Base-by-base conservation (phyloP, 345 rosid species). In the Geranium brycei region DNA sequence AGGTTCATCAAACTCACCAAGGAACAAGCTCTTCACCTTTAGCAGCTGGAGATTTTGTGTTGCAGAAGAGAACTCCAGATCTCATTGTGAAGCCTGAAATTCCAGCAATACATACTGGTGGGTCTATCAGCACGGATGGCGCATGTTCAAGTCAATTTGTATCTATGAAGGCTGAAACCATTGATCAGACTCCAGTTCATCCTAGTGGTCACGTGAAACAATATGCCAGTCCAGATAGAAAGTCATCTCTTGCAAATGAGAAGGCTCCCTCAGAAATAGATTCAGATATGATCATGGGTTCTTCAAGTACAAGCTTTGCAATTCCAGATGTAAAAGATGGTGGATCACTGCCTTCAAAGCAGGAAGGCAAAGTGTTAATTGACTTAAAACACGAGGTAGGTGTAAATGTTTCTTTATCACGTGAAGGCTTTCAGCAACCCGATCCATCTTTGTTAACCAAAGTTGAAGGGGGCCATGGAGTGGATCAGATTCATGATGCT, bases 61-160 rank as follows among this genome's bases (percentile, higher is more conserved):
- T 87, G 81, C 95, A 86, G 79, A 87, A 82, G 79, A 86, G 95
- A 76, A 74, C 57, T 35, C 60, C 82, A 15, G 62, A 63, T 47
- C 30, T 60, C 17, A 13, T 63, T 35, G 31, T 32, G 19, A 62
- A 55, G 17, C 64, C 80, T 60, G 77, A 79, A 28, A 68, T 68
- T 71, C 64, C 76, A 3, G 64, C 55, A 47, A 81, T 73, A 71
- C 56, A 8, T 62, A 62, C 90, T 79, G 72, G 75, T 65, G 77
- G 73, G 31, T 18, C 61, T 61, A 69, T 74, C 63, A 67, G 70
- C 73, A 47, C 15, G 63, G 83, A 77, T 65, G 58, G 59, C 68
- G 68, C 72, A 60, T 71, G 73, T 77, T 64, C 68, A 19, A 68
- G 72, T 68, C 72, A 76, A 66, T 79, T 71, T 66, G 51, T 17